Conservation (phyloP, 345 rosid genomes). For the Citrus mangshanensis region DNA sequence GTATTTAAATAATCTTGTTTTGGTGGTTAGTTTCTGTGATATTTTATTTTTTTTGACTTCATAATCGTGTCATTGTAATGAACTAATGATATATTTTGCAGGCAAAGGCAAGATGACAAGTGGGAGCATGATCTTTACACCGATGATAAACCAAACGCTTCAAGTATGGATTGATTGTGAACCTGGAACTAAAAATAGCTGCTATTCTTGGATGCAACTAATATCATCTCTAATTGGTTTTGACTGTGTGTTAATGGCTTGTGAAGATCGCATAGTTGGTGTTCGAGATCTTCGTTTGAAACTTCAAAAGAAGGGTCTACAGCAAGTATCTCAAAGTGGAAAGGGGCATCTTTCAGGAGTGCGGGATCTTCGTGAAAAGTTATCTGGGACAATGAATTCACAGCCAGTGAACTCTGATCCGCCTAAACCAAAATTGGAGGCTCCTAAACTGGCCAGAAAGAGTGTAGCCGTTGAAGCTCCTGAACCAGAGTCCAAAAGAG, state of each 20-base stretch:
- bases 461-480: slow-evolving; percentile 56
- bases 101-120: slow-evolving; percentile 92
- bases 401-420: slow-evolving; percentile 56
- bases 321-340: slow-evolving; percentile 46
- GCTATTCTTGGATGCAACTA: slow-evolving; percentile 36
- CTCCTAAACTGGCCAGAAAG: slow-evolving; percentile 55
- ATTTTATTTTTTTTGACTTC: background rate
- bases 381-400: slow-evolving; percentile 70
- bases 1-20: background rate
- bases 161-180: slow-evolving; percentile 64
- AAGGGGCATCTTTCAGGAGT: slow-evolving; percentile 50
- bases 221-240: slow-evolving; percentile 32
- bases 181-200: slow-evolving; percentile 28
- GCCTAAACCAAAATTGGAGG: slow-evolving; percentile 48
- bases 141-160: slow-evolving; percentile 42
- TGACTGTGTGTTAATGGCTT: slow-evolving; percentile 48
- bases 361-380: slow-evolving; percentile 83
- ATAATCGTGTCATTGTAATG: background rate
- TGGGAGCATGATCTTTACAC: slow-evolving; percentile 97
- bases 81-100: slow-evolving; percentile 34
- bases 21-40: background rate
- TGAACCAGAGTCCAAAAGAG: slow-evolving; percentile 50
- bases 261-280: slow-evolving; percentile 65
- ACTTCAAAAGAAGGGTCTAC: slow-evolving; percentile 69
- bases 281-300: slow-evolving; percentile 85